Base-by-base conservation (phyloP, 768 basidiomycete genomes). In the Lactarius sanguifluus region DNA sequence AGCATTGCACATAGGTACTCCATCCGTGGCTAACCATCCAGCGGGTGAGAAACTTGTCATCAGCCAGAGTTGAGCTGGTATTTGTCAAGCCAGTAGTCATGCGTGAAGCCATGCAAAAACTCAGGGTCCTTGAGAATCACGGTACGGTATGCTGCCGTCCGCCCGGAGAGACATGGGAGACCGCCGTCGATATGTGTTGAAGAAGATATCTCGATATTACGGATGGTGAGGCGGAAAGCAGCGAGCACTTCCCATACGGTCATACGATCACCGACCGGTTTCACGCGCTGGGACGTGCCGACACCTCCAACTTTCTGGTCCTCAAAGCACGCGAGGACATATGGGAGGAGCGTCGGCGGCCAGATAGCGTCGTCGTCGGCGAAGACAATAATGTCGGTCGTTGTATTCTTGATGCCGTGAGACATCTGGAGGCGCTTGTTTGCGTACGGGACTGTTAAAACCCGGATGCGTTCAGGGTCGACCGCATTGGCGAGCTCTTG, bases 1-100 rank as follows among this genome's bases (percentile, higher is more conserved):
- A 94, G 75, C 85, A 86, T 75, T 94, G 92, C 38, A 96, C 91
- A 75, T 93, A 95, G n/a, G 93, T 96, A 75, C 83, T 89, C 94
- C 95, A 96, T 18, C 94, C 93, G 72, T 96, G 94, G 73, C 86
- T 88, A 66, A 96, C 94, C 92, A 96, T 94, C 94, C 95, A 96
- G 55, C 94, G 81, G 20, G 95, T 98, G 74, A 96, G 79, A 79
- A 94, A 96, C 77, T 96, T 94, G 81, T 94, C 92, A 77, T 95
- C 94, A n/a, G 28, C 94, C 93, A 3, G 91, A 94, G 76, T 96
- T 96, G 70, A 95, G 86, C 76, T 96, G 94, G 77, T 96, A 96
- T 78, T 94, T 96, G 63, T 89, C 92, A 41, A 94, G 77, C 94
- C 94, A 95, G 74, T 87, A 92, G 76, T 96, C 94, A 76, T 96